Base-by-base conservation (phyloP, 2,329 filamentous ascomycete species). In the Cladophialophora carrionii region DNA sequence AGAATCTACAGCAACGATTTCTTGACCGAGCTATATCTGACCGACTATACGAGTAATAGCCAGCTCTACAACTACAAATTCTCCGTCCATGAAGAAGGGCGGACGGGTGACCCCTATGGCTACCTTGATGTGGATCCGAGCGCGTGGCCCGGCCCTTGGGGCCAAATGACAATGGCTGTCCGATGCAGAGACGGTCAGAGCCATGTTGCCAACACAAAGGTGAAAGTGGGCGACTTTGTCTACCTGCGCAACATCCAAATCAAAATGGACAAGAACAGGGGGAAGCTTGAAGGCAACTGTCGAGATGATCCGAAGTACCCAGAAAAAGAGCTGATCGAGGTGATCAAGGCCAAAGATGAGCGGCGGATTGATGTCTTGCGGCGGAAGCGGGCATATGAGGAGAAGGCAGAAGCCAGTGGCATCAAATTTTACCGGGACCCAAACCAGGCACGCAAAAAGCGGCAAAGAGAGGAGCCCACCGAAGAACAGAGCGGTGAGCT, bases 41-140 rank as follows among this genome's bases (percentile, higher is more conserved):
- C 90, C 0, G 93, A 97, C 76, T 96, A 93, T 75, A 96, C 92
- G 0, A 78, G 85, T 57, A 91, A 97, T 72, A 73, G 80, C 0
- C 65, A 72, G 0, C 87, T 97, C 64, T 88, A 83, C 69, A 76
- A 87, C 41, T 86, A 86, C 64, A 71, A 73, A 14, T 73, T 76
- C 54, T 75, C 78, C 9, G 64, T 71, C 17, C 70, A 74, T 1
- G 74, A 74, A 6, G 70, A 70, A 3, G 61, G 71, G 5, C 77
- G 76, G 48, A 82, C 86, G 54, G 84, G 84, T 3, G 85, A 89
- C 70, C 75, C 79, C 0, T 85, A 79, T 66, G 83, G 81, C n/a
- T 89, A 90, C 72, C 77, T 75, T 14, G 64, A 71, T 17, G 46
- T 26, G 57, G 75, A 72, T 26, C 71, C 74, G 29, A 74, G 74